These are phyloP conservation scores for Syzygium oleosum DNA, from an alignment of 345 rosid species.

Conservation along the genomic window DNA sequence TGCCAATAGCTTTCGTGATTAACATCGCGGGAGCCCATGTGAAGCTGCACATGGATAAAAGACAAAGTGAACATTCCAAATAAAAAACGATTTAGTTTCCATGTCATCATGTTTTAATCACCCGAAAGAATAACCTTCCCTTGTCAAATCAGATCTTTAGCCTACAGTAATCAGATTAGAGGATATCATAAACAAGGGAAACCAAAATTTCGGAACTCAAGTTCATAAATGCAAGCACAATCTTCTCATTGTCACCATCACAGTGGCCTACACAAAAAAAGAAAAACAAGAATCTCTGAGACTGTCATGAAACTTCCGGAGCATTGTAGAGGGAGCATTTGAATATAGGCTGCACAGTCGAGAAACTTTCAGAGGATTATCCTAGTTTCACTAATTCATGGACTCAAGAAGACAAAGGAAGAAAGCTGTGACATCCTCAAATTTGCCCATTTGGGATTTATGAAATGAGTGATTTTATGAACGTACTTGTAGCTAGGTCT, in stretches of 20 bases:
- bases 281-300: background rate
- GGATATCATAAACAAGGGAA: too few species aligned
- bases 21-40: rapidly evolving
- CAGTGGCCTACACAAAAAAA: background rate
- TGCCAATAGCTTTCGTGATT: background rate
- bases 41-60: background rate
- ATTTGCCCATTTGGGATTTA: too few species aligned
- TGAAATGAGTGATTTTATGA: too few species aligned
- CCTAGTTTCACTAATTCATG: background rate
- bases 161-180: background rate
- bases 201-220: too few species aligned
- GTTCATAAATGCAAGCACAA: background rate
- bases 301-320: background rate
- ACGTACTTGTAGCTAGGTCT: too few species aligned
- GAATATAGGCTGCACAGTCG: background rate
- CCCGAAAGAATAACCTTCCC: too few species aligned
- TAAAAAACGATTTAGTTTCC: background rate
- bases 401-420: background rate
- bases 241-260: background rate
- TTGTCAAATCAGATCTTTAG: background rate
- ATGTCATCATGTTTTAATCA: background rate
- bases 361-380: too few species aligned
- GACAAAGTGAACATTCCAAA: background rate
- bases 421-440: too few species aligned
- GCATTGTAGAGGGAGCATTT: background rate